phyloP scores from a whole-genome alignment of 768 basidiomycete genomes.

The Hygrocybe coccinea region DNA sequence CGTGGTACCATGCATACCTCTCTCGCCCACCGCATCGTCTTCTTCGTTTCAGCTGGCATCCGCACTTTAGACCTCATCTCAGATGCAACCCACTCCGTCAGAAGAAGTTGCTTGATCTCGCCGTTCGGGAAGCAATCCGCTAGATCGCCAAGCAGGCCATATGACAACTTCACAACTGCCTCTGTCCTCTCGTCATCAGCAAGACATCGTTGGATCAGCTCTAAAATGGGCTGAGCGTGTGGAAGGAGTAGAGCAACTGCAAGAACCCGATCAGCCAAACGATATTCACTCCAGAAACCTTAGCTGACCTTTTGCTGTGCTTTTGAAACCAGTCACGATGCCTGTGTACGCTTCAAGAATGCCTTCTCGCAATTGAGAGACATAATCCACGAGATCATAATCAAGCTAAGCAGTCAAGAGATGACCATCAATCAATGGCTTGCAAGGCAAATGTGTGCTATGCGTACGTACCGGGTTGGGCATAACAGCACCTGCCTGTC shows the following conservation, averaged over 20 bases:
- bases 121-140: constrained; percentile 82
- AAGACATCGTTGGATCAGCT: constrained; percentile 74
- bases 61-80: constrained; percentile 72
- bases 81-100: constrained; percentile 72
- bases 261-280: constrained; percentile 8
- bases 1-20: constrained; percentile 52
- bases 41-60: constrained; percentile 74
- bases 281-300: neutral
- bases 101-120: constrained; percentile 72
- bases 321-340: constrained; percentile 86
- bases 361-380: constrained; percentile 82
- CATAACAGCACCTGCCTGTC: constrained; percentile 84
- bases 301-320: constrained; percentile 65
- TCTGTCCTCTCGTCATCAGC: constrained; percentile 83
- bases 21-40: constrained; percentile 88
- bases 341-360: constrained; percentile 97
- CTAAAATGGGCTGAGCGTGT: constrained; percentile 69
- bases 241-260: constrained; percentile 55
- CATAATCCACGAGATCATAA: constrained; percentile 90
- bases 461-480: constrained; percentile 79
- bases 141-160: constrained; percentile 89
- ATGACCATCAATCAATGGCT: constrained; percentile 5
- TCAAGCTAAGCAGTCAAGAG: constrained; percentile 49
- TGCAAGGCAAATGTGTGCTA: neutral
- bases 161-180: constrained; percentile 61